phyloP scores from a whole-genome alignment of 2,329 filamentous ascomycete species.

The Monosporascus sp. region DNA sequence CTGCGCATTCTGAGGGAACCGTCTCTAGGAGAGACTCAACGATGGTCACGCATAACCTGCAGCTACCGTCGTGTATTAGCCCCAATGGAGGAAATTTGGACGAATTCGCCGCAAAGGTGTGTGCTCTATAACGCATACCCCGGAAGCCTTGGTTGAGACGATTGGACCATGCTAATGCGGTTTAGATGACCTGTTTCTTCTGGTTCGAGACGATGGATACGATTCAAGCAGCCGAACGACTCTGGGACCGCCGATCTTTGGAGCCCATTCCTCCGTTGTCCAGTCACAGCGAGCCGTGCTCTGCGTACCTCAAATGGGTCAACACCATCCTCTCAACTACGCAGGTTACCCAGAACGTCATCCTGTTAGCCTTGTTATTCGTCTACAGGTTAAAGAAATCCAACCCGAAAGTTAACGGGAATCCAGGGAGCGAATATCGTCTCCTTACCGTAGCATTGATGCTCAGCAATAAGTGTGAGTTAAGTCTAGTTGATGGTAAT shows the following conservation, averaged over 20 bases:
- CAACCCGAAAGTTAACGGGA: slow-evolving; percentile 84
- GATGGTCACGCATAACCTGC: slow-evolving; percentile 55
- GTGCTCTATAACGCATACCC: slow-evolving; percentile 13
- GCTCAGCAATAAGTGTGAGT: slow-evolving; percentile 92
- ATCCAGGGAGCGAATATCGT: slow-evolving; percentile 87
- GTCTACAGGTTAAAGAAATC: slow-evolving; percentile 88
- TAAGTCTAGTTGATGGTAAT: neutral
- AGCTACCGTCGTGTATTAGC: slow-evolving; percentile 72
- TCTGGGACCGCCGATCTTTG: slow-evolving; percentile 33
- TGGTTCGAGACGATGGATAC: slow-evolving; percentile 92
- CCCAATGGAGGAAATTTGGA: slow-evolving; percentile 69
- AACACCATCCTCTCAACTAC: slow-evolving; percentile 86
- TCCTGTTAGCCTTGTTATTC: slow-evolving; percentile 83
- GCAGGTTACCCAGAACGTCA: slow-evolving; percentile 93
- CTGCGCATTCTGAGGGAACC: slow-evolving; percentile 25
- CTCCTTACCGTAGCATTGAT: slow-evolving; percentile 92
- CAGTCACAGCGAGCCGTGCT: slow-evolving; percentile 67
- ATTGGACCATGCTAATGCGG: slow-evolving; percentile 10
- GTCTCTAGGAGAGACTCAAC: slow-evolving; percentile 34
- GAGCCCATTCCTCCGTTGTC: slow-evolving; percentile 48
- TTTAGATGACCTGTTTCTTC: slow-evolving; percentile 87
- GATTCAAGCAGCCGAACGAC: slow-evolving; percentile 66
- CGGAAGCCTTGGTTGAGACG: neutral
- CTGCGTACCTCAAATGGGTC: slow-evolving; percentile 90
- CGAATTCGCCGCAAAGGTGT: slow-evolving; percentile 78